phyloP scores from a whole-genome alignment of 2,329 filamentous ascomycete species.

The Pyricularia sp. region DNA sequence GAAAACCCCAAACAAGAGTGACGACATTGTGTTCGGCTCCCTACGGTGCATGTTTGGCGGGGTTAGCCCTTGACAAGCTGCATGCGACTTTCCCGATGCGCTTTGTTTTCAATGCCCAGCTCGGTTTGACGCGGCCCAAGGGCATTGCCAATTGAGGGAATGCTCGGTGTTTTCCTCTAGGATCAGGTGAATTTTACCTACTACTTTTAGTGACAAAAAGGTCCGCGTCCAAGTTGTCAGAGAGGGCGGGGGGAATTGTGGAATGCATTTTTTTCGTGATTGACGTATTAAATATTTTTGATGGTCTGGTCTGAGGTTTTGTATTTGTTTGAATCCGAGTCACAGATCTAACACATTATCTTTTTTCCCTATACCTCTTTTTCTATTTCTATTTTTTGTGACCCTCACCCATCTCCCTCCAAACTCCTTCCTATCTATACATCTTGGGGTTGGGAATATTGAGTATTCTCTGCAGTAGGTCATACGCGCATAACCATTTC shows the following conservation, averaged over 20 bases:
- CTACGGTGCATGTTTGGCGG: background rate
- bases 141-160: background rate
- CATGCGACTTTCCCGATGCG: background rate
- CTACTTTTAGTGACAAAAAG: background rate
- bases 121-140: background rate
- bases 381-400: background rate
- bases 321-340: background rate
- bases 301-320: background rate
- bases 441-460: background rate
- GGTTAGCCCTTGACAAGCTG: background rate
- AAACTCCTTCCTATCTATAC: background rate
- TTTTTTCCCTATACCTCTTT: background rate
- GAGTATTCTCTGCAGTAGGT: background rate
- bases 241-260: background rate
- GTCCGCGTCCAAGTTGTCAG: background rate
- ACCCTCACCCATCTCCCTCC: background rate
- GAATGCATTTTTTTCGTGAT: background rate
- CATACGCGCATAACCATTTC: background rate
- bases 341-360: background rate
- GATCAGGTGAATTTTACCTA: background rate
- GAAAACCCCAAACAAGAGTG: background rate
- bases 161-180: background rate
- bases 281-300: background rate
- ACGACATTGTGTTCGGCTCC: conserved; percentile 1
- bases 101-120: background rate